phyloP scores from a whole-genome alignment of 2,329 filamentous ascomycete genomes.

The Alternaria metachromatica region DNA sequence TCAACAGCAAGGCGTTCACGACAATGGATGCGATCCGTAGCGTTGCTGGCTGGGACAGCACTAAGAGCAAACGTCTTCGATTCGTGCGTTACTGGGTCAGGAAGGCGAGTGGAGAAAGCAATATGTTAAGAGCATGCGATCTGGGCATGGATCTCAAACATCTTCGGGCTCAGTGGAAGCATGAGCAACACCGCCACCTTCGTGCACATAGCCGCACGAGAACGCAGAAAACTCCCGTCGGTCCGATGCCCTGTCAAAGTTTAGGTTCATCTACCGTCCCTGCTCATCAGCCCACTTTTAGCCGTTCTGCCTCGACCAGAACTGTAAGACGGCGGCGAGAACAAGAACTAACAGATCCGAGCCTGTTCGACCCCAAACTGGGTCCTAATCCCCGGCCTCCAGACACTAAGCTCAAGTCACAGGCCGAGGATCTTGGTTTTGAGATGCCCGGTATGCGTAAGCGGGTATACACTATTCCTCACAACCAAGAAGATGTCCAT shows the following conservation, averaged over 20 bases:
- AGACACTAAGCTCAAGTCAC: neutral
- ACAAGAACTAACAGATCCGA: neutral
- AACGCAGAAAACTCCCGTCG: neutral
- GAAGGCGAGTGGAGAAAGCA: conserved; percentile 12
- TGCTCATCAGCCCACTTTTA: neutral
- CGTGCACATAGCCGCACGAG: neutral
- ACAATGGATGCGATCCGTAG: conserved; percentile 4
- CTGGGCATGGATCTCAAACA: conserved; percentile 30
- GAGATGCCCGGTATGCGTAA: neutral
- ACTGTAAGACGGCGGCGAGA: neutral
- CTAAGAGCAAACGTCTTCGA: conserved; percentile 28
- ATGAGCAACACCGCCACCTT: neutral
- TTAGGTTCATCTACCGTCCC: neutral
- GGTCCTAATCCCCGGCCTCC: conserved; percentile 15
- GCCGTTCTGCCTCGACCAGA: neutral
- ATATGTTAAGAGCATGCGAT: conserved; percentile 24
- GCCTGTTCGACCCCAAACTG: conserved; percentile 1
- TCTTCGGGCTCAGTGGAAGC: conserved; percentile 14
- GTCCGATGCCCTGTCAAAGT: neutral
- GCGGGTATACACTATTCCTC: neutral
- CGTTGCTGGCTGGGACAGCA: conserved; percentile 9
- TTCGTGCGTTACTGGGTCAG: conserved; percentile 37
- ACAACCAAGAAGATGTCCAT: neutral
- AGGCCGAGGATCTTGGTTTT: conserved; percentile 9
- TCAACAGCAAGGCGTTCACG: conserved; percentile 1